Conservation (phyloP, 345 rosid species). For the Passiflora organensis region DNA sequence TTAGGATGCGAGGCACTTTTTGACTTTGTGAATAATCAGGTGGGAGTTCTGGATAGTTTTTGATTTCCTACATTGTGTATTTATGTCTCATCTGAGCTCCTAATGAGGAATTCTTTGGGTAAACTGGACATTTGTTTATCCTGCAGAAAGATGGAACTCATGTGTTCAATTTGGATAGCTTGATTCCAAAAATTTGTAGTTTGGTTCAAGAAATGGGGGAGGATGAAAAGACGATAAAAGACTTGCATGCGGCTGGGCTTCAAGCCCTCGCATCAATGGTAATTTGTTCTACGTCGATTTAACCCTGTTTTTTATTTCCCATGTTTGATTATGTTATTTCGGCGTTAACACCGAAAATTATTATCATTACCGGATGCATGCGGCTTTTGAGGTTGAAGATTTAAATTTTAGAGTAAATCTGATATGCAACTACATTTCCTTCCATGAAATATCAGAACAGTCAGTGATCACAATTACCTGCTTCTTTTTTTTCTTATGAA, state of each 20-base stretch:
- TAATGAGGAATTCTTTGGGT: constrained; percentile 4
- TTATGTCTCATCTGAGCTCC: background rate
- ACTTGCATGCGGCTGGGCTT: constrained; percentile 53
- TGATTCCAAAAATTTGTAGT: constrained; percentile 57
- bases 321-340: background rate
- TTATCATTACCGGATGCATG: no score
- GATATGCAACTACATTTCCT: no score
- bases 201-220: constrained; percentile 61
- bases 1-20: constrained; percentile 63
- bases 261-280: constrained; percentile 69
- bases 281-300: background rate
- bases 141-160: constrained; percentile 64
- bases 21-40: constrained; percentile 73
- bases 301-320: background rate
- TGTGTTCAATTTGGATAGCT: constrained; percentile 64
- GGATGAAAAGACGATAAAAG: constrained; percentile 31
- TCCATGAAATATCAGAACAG: no score
- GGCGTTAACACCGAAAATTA: background rate
- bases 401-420: no score
- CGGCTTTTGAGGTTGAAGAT: no score
- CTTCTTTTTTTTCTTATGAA: no score
- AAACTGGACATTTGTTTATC: constrained; percentile 12
- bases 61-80: constrained; percentile 1
- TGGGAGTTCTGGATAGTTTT: constrained; percentile 23
- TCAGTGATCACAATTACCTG: no score